A percentile compares a stretch with the other conserved stretches of the same genome.
Evolutionary conservation across 768 basidiomycete species (phyloP).

Genomic region (Pleurotus salmoneostramineus): DNA sequence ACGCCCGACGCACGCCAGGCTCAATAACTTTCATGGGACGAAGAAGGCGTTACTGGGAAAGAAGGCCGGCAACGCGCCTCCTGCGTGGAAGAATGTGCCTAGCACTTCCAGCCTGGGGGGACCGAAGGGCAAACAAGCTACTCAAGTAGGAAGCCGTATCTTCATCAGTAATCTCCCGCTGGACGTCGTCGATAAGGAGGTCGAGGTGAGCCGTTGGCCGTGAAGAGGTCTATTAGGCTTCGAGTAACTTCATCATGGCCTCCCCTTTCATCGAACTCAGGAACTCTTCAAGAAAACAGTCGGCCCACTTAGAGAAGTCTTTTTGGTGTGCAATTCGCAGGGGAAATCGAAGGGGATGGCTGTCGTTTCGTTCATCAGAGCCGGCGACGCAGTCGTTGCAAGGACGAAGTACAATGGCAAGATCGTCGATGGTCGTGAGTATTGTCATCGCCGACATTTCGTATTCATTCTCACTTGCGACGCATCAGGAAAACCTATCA

Average conservation of each 20-base stretch:
- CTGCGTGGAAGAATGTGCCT: slow-evolving; percentile 53
- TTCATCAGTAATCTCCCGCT: slow-evolving; percentile 59
- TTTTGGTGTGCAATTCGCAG: slow-evolving; percentile 73
- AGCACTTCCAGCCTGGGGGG: slow-evolving; percentile 11
- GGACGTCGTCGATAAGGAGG: slow-evolving; percentile 67
- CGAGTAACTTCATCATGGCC: background rate
- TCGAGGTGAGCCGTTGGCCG: slow-evolving; percentile 44
- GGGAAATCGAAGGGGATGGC: slow-evolving; percentile 81
- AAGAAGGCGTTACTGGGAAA: slow-evolving; percentile 60
- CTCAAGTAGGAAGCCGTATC: slow-evolving; percentile 54
- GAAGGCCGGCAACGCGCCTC: slow-evolving; percentile 48
- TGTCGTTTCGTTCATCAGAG: slow-evolving; percentile 60
- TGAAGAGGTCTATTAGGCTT: background rate
- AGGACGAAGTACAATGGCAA: slow-evolving; percentile 71
- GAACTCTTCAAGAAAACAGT: slow-evolving; percentile 75
- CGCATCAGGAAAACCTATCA: slow-evolving; percentile 57
- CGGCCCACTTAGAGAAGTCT: slow-evolving; percentile 66
- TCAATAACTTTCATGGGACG: slow-evolving; percentile 44
- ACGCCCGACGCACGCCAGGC: slow-evolving; percentile 26
- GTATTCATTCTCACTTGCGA: background rate
- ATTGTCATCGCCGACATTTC: background rate
- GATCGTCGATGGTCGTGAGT: slow-evolving; percentile 63
- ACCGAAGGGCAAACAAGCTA: slow-evolving; percentile 26
- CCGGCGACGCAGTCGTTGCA: slow-evolving; percentile 60
- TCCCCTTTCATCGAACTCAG: slow-evolving; percentile 27